Conservation (phyloP, 306 rosid species). For the Quercus suber region DNA sequence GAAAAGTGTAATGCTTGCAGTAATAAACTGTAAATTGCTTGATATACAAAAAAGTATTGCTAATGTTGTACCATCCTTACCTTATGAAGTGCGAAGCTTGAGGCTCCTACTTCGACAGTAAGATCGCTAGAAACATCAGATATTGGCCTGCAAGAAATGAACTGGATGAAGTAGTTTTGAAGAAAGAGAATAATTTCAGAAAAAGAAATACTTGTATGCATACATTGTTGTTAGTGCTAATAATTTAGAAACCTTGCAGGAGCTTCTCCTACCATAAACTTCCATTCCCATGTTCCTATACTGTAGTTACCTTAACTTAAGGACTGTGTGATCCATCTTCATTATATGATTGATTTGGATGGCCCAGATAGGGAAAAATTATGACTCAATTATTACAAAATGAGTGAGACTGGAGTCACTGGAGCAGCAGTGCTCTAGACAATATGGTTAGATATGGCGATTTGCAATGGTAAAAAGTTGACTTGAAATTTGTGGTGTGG, state of each 20-base stretch:
- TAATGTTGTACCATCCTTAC: conserved; percentile 32
- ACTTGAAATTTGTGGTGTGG: conserved; percentile 19
- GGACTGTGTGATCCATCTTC: conserved; percentile 35
- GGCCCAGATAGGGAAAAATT: conserved; percentile 25
- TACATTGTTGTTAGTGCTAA: conserved; percentile 38
- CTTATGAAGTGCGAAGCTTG: conserved; percentile 93
- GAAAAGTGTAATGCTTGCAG: not conserved
- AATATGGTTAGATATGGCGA: conserved; percentile 17
- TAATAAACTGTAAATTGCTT: not conserved
- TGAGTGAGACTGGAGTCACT: conserved; percentile 29
- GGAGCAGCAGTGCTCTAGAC: conserved; percentile 16
- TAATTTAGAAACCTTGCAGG: conserved; percentile 30
- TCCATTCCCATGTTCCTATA: conserved; percentile 13
- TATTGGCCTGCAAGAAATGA: conserved; percentile 77
- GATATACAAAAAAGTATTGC: not conserved
- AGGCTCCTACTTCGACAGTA: conserved; percentile 76
- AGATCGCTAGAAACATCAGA: conserved; percentile 97
- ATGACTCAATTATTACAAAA: conserved; percentile 38
- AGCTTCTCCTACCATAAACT: conserved; percentile 27
- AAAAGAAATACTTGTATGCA: conserved; percentile 23
- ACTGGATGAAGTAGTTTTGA: conserved; percentile 26
- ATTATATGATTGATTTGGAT: conserved; percentile 27
- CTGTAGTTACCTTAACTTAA: conserved; percentile 31
- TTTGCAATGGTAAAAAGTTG: not conserved
- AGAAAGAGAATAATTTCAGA: conserved; percentile 22